These are phyloP conservation scores for Penicillium hordei DNA, from an alignment of 2,329 filamentous ascomycete genomes.

Conservation along the genomic window DNA sequence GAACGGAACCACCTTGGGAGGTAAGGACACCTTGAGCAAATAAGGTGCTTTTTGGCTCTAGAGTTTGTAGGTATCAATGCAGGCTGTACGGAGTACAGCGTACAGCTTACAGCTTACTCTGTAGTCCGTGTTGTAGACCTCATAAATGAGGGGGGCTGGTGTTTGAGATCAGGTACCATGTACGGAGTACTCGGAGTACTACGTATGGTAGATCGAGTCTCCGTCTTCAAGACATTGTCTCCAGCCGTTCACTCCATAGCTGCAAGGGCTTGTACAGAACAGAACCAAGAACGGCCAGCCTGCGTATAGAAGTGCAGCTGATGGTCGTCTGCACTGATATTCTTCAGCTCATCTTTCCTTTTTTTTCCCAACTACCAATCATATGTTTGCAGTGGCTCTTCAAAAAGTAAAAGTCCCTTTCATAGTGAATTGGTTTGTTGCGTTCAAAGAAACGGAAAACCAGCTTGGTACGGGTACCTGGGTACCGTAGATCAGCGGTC, in stretches of 20 bases:
- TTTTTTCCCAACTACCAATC: background rate
- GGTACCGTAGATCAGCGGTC: slow-evolving; percentile 7
- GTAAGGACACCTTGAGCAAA: background rate
- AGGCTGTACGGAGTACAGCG: background rate
- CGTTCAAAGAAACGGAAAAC: background rate
- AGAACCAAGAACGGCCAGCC: background rate
- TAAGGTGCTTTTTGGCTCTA: background rate
- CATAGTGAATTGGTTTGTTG: slow-evolving; percentile 3
- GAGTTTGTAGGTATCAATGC: background rate
- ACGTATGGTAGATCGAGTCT: slow-evolving; percentile 8
- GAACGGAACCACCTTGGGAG: background rate
- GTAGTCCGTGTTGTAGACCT: background rate
- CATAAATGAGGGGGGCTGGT: slow-evolving; percentile 3
- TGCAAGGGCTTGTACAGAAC: slow-evolving; percentile 15
- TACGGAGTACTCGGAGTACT: background rate
- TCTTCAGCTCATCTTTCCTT: background rate
- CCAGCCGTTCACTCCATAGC: slow-evolving; percentile 3
- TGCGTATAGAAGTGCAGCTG: slow-evolving; percentile 4
- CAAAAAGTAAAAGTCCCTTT: background rate
- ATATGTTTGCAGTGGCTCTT: background rate
- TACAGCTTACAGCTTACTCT: background rate
- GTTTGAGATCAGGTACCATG: slow-evolving; percentile 3
- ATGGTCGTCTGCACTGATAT: slow-evolving; percentile 1
- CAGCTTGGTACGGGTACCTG: background rate
- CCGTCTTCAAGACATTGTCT: slow-evolving; percentile 6